Evolutionary conservation across 2,329 filamentous ascomycete genomes (phyloP), one percentile per base, ranked within the genome.

Genomic region (Epichloe gansuensis): DNA sequence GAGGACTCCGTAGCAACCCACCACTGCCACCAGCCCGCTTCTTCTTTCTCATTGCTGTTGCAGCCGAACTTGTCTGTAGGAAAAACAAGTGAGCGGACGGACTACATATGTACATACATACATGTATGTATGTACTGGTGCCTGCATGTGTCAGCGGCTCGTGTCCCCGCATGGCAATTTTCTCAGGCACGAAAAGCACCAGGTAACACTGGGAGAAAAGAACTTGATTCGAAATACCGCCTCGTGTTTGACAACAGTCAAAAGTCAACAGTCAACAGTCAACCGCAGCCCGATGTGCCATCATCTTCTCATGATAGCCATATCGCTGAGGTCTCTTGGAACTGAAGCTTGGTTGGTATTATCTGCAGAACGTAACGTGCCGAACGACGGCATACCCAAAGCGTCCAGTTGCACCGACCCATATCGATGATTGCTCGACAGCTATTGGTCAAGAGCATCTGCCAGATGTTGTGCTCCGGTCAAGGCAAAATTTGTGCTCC

Each of bases 61-160:
- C 27, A 31, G 27, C 27, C 27, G 27, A 21, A 21, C 17, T 21
- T 21, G 17, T 21, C 17, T 21, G 17, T 21, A 21, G 17, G 17
- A 21, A 21, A 21, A 21, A 21, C 17, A 21, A 21, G 17, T 21
- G 17, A 21, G 17, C 17, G 17, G 17, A 21, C 17, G 17, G 17
- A 21, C 17, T 21, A 21, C 17, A 2, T 41, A 6, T n/a, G 39
- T 21, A n/a, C 13, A 12, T 6, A 17, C 17, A 17, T 17, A 17
- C 17, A 17, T 17, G 17, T 17, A 41, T 41, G 34, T 35, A 12
- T 3, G 3, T 35, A 12, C 34, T 9, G 8, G 34, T 39, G 36
- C 21, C 39, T 48, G 50, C 50, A 47, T 42, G 17, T 52, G 50
- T 48, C 39, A 42, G 50, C 21, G 38, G 27, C 36, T 15, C 25